Conservation (phyloP, 2,329 filamentous ascomycete species). For the Sporothrix sp. region DNA sequence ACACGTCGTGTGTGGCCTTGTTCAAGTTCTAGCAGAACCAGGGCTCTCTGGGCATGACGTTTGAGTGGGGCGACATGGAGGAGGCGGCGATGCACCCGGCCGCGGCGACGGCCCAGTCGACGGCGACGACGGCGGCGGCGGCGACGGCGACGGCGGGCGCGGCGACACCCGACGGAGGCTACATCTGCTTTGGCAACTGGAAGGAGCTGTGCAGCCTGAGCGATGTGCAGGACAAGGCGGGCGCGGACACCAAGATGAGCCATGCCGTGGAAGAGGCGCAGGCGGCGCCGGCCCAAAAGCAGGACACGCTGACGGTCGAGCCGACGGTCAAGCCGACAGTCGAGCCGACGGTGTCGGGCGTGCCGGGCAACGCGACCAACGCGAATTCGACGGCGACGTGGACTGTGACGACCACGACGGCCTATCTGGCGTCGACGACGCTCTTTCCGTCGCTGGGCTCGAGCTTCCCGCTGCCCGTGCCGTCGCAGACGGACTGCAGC, state of each 20-base stretch:
- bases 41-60: conserved; percentile 1
- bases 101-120: too few relatives aligned
- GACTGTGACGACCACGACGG: background rate
- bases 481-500: conserved; percentile 18
- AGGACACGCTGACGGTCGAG: background rate
- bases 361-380: too few relatives aligned
- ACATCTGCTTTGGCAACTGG: conserved; percentile 15
- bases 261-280: too few relatives aligned
- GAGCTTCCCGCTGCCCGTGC: conserved; percentile 11
- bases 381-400: too few relatives aligned
- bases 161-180: background rate
- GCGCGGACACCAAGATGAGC: too few relatives aligned
- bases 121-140: background rate
- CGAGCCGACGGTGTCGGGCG: background rate
- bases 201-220: conserved; percentile 7
- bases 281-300: too few relatives aligned
- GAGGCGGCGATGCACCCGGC: background rate
- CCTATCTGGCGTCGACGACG: background rate
- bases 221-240: background rate
- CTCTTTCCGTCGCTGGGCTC: conserved; percentile 8
- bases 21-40: conserved; percentile 18
- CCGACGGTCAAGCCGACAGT: too few relatives aligned
- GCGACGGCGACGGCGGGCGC: background rate
- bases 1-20: conserved; percentile 19
- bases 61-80: background rate